These are phyloP conservation scores for Ustilago curta DNA, from an alignment of 1,284 basidiomycete genomes.

Conservation along the genomic window DNA sequence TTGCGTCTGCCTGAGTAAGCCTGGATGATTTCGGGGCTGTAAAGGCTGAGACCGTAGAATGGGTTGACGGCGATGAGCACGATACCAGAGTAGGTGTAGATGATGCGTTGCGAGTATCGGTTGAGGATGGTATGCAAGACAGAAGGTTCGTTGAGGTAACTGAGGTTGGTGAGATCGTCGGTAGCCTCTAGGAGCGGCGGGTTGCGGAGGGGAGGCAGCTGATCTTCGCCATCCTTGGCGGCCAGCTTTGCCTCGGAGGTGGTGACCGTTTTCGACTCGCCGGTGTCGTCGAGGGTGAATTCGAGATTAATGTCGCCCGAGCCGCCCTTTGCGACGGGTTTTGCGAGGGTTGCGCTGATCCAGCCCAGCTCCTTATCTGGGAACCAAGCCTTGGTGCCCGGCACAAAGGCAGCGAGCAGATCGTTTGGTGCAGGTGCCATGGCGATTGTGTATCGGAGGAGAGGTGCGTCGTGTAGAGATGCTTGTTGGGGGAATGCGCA, in stretches of 20 bases:
- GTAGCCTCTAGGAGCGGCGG: slow-evolving; percentile 95
- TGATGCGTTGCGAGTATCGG: slow-evolving; percentile 94
- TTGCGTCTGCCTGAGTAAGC: slow-evolving; percentile 91
- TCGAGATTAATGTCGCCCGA: slow-evolving; percentile 57
- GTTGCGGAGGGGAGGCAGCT: slow-evolving; percentile 91
- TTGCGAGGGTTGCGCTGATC: slow-evolving; percentile 86
- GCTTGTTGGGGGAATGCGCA: not conserved
- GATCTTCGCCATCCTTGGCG: slow-evolving; percentile 52
- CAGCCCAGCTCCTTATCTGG: slow-evolving; percentile 91
- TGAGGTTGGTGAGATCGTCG: slow-evolving; percentile 96
- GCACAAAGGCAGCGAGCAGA: slow-evolving; percentile 65
- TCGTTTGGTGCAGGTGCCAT: slow-evolving; percentile 55
- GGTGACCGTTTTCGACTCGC: slow-evolving; percentile 55
- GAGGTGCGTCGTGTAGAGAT: not conserved
- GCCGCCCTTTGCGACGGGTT: slow-evolving; percentile 58
- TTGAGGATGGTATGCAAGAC: slow-evolving; percentile 97
- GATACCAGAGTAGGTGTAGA: slow-evolving; percentile 99
- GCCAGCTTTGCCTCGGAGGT: slow-evolving; percentile 58
- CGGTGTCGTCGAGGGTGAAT: slow-evolving; percentile 64
- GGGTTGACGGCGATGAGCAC: slow-evolving; percentile 98
- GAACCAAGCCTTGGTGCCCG: slow-evolving; percentile 75
- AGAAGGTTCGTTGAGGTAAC: slow-evolving; percentile 95
- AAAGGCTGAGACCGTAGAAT: slow-evolving; percentile 79
- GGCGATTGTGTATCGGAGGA: not conserved
- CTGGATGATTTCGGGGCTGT: slow-evolving; percentile 96